These are phyloP conservation scores for Wickerhamomyces mucosus DNA, from an alignment of 805 yeast genomes.

Conservation along the genomic window DNA sequence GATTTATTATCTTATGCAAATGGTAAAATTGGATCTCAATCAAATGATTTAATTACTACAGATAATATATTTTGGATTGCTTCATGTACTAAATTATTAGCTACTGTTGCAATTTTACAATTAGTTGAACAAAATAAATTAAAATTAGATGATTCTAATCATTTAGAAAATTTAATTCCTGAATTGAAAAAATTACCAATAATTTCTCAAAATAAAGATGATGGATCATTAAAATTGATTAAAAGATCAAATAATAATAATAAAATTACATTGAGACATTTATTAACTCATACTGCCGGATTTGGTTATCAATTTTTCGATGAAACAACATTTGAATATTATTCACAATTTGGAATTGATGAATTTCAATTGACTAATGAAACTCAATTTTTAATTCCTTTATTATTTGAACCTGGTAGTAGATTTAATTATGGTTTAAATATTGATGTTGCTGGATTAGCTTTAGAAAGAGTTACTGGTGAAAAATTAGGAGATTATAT, in stretches of 20 bases:
- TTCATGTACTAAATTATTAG: conserved; percentile 24
- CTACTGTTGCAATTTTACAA: conserved; percentile 23
- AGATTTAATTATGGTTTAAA: conserved; percentile 26
- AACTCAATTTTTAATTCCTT: conserved; percentile 16
- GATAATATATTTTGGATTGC: conserved; percentile 23
- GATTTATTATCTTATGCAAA: conserved; percentile 14
- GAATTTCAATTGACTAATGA: conserved; percentile 9
- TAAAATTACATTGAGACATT: conserved; percentile 25
- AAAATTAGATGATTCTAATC: conserved; percentile 22
- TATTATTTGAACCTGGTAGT: conserved; percentile 28
- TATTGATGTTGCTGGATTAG: conserved; percentile 29
- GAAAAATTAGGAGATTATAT: conserved; percentile 21
- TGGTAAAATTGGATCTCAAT: conserved; percentile 13
- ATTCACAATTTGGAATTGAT: conserved; percentile 8
- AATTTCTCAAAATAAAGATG: conserved; percentile 16
- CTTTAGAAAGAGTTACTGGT: conserved; percentile 23
- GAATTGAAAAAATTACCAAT: conserved; percentile 20
- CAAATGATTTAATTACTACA: conserved; percentile 7
- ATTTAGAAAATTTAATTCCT: conserved; percentile 22
- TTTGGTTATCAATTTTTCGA: conserved; percentile 26
- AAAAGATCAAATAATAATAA: conserved; percentile 20
- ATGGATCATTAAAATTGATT: conserved; percentile 15
- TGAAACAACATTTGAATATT: conserved; percentile 17
- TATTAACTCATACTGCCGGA: conserved; percentile 30
- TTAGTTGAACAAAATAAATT: conserved; percentile 25